Evolutionary conservation across 2,329 filamentous ascomycete species (phyloP).

Genomic region (Parascedosporium putredinis): DNA sequence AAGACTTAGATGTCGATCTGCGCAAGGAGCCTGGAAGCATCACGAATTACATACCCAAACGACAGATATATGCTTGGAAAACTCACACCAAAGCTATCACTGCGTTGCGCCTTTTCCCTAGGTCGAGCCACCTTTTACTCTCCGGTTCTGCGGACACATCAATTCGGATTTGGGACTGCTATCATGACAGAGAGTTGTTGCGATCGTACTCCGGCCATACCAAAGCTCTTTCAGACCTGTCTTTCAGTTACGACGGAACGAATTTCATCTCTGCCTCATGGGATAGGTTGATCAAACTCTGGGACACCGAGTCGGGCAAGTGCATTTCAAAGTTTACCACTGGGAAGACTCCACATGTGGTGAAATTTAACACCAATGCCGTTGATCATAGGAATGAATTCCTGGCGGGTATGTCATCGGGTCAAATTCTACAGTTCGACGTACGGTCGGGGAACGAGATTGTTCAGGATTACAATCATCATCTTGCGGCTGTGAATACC

Average conservation of each 20-base stretch:
- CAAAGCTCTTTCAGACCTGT: constrained; percentile 81
- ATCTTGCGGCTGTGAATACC: constrained; percentile 94
- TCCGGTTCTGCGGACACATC: constrained; percentile 85
- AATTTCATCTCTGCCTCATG: constrained; percentile 88
- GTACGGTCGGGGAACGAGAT: constrained; percentile 65
- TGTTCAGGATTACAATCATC: constrained; percentile 96
- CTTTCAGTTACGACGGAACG: constrained; percentile 72
- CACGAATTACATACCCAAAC: constrained; percentile 93
- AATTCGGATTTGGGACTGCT: constrained; percentile 90
- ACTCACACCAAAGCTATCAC: constrained; percentile 76
- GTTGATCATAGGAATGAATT: constrained; percentile 75
- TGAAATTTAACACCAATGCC: constrained; percentile 89
- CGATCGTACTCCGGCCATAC: constrained; percentile 86
- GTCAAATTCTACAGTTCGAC: constrained; percentile 98
- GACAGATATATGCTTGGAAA: constrained; percentile 83
- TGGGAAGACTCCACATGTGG: constrained; percentile 88
- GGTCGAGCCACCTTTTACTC: constrained; percentile 76
- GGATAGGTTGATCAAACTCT: constrained; percentile 92
- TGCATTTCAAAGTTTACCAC: constrained; percentile 85
- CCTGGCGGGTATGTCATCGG: constrained; percentile 92
- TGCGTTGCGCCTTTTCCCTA: constrained; percentile 79
- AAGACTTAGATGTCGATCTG: constrained; percentile 78
- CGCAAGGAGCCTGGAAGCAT: constrained; percentile 67
- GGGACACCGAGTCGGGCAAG: constrained; percentile 91
- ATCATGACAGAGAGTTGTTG: constrained; percentile 78